Evolutionary conservation across 1,284 basidiomycete genomes (phyloP).

Genomic region (Papiliotrema nemorosa): DNA sequence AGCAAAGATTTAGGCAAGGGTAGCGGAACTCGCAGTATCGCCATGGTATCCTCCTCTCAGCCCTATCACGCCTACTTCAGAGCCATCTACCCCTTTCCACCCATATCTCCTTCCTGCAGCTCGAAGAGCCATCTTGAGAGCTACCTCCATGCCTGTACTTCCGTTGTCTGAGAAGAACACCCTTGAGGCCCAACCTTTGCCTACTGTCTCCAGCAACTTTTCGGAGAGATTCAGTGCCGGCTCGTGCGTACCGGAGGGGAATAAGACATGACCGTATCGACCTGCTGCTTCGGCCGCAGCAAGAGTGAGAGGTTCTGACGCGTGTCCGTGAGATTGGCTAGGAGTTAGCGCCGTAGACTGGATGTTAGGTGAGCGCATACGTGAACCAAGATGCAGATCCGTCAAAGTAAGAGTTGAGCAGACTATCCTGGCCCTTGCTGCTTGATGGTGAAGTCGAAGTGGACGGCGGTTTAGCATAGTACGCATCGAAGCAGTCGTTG

Average conservation of each 20-base stretch:
- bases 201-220: slow-evolving; percentile 48
- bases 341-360: not conserved
- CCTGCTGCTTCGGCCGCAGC: slow-evolving; percentile 88
- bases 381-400: slow-evolving; percentile 99
- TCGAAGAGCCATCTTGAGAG: slow-evolving; percentile 6
- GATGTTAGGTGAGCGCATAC: slow-evolving; percentile 20
- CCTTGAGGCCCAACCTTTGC: slow-evolving; percentile 80
- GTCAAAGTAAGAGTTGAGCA: slow-evolving; percentile 74
- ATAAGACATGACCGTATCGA: slow-evolving; percentile 95
- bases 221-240: slow-evolving; percentile 64
- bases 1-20: not conserved
- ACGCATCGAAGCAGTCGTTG: slow-evolving; percentile 78
- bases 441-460: slow-evolving; percentile 22
- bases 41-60: slow-evolving; percentile 94
- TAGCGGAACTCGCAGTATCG: slow-evolving; percentile 60
- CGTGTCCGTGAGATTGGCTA: slow-evolving; percentile 80
- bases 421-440: slow-evolving; percentile 17
- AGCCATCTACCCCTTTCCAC: slow-evolving; percentile 39
- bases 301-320: slow-evolving; percentile 68
- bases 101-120: slow-evolving; percentile 53
- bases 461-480: slow-evolving; percentile 45
- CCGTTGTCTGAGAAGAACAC: slow-evolving; percentile 95
- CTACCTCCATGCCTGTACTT: slow-evolving; percentile 56
- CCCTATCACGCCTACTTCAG: slow-evolving; percentile 73
- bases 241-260: slow-evolving; percentile 79